Evolutionary conservation across 2,329 filamentous ascomycete genomes (phyloP).

Genomic region (Bipolaris bicolor): DNA sequence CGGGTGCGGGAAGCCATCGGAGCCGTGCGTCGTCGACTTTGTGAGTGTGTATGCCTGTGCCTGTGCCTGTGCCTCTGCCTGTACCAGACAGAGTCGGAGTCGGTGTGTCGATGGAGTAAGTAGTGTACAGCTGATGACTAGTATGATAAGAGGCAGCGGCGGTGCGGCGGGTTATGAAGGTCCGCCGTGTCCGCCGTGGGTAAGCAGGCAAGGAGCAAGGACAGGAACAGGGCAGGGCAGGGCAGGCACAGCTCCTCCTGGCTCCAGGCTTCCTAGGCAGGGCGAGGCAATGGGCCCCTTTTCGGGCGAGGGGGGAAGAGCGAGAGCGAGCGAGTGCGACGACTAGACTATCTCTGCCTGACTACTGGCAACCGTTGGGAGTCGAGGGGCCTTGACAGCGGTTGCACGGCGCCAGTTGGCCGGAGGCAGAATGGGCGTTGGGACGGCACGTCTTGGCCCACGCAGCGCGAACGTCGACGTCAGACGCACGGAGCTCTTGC

Average conservation of each 20-base stretch:
- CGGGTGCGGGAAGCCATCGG: conserved; percentile 27
- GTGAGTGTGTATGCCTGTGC: background rate
- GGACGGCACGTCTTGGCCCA: conserved; percentile 21
- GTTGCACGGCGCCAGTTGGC: conserved; percentile 29
- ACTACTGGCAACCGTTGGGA: conserved; percentile 27
- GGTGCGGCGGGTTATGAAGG: conserved; percentile 11
- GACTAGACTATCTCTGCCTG: too few relatives aligned
- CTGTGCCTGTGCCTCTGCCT: too few relatives aligned
- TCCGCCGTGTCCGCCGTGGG: conserved; percentile 13
- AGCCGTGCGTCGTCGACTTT: conserved; percentile 16
- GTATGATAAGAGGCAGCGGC: background rate
- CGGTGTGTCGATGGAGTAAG: background rate
- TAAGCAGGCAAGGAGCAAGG: background rate
- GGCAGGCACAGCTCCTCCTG: conserved; percentile 15
- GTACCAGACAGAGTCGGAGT: too few relatives aligned
- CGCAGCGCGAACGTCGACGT: conserved; percentile 30
- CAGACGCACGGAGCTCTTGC: conserved; percentile 30
- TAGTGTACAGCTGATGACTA: background rate
- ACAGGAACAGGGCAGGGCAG: background rate
- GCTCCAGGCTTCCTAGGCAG: conserved; percentile 6
- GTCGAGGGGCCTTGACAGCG: conserved; percentile 23
- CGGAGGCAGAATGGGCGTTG: conserved; percentile 18
- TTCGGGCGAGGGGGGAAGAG: background rate
- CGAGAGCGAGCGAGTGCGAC: too few relatives aligned
- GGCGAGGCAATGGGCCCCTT: conserved; percentile 13